Conservation (phyloP, 441 rosid genomes). For the Arabidopsis hybrid region DNA sequence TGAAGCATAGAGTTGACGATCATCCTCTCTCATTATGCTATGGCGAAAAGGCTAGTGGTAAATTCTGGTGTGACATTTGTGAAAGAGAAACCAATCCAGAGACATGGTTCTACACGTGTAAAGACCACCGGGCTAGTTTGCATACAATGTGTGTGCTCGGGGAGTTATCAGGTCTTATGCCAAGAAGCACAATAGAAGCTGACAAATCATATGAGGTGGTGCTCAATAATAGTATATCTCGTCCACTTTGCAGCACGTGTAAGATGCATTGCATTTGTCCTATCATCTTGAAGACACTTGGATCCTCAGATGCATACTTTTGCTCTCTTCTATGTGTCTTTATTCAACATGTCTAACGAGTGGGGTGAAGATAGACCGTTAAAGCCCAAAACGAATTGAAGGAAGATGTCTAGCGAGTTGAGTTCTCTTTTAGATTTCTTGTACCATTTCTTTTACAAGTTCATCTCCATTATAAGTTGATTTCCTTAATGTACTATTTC, state of each 20-base stretch:
- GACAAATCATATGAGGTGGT: not conserved
- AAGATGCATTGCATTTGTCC: not conserved
- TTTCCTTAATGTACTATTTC: too few relatives aligned
- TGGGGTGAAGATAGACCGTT: too few relatives aligned
- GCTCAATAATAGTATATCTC: not conserved
- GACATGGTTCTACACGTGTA: not conserved
- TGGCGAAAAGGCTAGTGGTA: not conserved
- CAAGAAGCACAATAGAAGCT: too few relatives aligned
- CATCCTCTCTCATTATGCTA: too few relatives aligned
- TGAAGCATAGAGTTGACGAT: too few relatives aligned
- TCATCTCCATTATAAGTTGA: too few relatives aligned
- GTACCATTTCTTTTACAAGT: too few relatives aligned
- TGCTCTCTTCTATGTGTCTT: too few relatives aligned
- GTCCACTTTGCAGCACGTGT: not conserved
- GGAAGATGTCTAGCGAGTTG: too few relatives aligned
- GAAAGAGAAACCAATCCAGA: not conserved
- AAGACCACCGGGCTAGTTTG: not conserved
- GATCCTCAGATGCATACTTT: not conserved
- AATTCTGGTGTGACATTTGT: not conserved
- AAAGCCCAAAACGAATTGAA: too few relatives aligned
- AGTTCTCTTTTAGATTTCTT: too few relatives aligned
- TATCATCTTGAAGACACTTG: not conserved
- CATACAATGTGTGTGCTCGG: constrained; percentile 4
- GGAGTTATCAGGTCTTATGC: not conserved
- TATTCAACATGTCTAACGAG: too few relatives aligned